Percentiles rank a stretch among this genome's conserved stretches.
These are phyloP conservation scores for Leccinum laetum DNA, from an alignment of 1,284 basidiomycete genomes.

Conservation along the genomic window DNA sequence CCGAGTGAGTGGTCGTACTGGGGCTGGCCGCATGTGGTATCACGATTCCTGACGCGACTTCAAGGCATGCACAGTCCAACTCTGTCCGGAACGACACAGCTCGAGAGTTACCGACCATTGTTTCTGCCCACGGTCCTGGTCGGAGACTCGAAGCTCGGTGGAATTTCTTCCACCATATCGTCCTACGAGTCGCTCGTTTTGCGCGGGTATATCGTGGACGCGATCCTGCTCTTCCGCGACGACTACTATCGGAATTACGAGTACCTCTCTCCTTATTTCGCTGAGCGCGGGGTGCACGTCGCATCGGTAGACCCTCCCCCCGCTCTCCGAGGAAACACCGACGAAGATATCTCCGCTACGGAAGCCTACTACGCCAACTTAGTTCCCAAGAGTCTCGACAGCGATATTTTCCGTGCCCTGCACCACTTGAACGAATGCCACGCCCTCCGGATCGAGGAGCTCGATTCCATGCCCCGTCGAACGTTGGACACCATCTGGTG, in stretches of 20 bases:
- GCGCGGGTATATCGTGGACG: conserved; percentile 90
- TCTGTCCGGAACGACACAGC: conserved; percentile 84
- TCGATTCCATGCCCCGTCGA: conserved; percentile 79
- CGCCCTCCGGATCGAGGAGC: conserved; percentile 57
- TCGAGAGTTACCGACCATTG: conserved; percentile 81
- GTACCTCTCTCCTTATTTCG: conserved; percentile 82
- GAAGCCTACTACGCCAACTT: conserved; percentile 71
- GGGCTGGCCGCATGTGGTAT: not conserved
- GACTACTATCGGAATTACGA: conserved; percentile 86
- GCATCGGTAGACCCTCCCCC: conserved; percentile 64
- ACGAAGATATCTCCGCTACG: conserved; percentile 57
- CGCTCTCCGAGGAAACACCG: conserved; percentile 40
- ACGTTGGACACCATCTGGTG: conserved; percentile 89
- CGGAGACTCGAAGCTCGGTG: conserved; percentile 88
- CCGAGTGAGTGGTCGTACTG: not conserved
- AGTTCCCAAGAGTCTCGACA: conserved; percentile 33
- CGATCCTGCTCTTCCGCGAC: conserved; percentile 88
- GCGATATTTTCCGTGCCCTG: conserved; percentile 53
- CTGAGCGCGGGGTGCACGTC: conserved; percentile 66
- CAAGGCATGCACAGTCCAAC: conserved; percentile 93
- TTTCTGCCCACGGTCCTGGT: conserved; percentile 89
- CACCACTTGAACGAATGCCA: conserved; percentile 70
- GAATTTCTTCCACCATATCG: conserved; percentile 93
- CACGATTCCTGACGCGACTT: conserved; percentile 5
- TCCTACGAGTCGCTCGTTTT: conserved; percentile 90